A percentile compares a stretch with the other conserved stretches of the same genome.
Conservation (phyloP, 192 early-diverging fungal genomes). For the Coemansia sp. region DNA sequence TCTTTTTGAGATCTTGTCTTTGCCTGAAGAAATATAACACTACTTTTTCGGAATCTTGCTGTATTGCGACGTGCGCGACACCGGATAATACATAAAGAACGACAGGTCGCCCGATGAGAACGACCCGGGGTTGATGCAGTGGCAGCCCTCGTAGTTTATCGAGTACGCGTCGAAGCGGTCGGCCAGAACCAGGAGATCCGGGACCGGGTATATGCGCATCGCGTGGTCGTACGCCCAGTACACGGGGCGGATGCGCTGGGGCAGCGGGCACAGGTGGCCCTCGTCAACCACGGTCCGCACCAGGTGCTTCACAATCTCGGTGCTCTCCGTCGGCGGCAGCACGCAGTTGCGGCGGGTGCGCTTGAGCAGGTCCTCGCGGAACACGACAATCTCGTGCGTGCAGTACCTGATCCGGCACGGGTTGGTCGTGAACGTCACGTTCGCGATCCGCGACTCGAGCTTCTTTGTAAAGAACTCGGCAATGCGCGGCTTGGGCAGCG, state of each 20-base stretch:
- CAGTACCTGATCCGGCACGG: constrained; percentile 90
- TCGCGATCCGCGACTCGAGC: constrained; percentile 57
- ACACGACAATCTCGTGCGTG: constrained; percentile 88
- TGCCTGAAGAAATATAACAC: too few relatives aligned
- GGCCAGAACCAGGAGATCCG: constrained; percentile 81
- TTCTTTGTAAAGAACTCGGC: constrained; percentile 68
- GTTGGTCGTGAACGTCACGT: constrained; percentile 72
- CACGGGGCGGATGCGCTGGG: constrained; percentile 70
- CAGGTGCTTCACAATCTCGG: constrained; percentile 53
- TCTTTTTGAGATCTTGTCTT: too few relatives aligned
- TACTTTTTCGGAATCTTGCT: constrained; percentile 44
- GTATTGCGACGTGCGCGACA: constrained; percentile 50
- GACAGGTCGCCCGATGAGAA: constrained; percentile 62
- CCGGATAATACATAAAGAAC: constrained; percentile 76
- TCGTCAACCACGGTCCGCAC: constrained; percentile 82
- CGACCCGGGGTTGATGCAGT: constrained; percentile 78
- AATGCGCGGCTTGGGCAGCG: constrained; percentile 72
- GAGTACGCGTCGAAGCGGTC: constrained; percentile 82
- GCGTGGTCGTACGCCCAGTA: constrained; percentile 84
- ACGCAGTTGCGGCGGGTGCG: constrained; percentile 75
- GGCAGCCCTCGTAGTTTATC: constrained; percentile 71
- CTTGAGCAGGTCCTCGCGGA: constrained; percentile 80
- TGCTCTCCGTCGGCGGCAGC: constrained; percentile 56
- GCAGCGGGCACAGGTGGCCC: constrained; percentile 80
- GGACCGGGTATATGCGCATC: constrained; percentile 82